These are phyloP conservation scores for Yamadazyma diddensiae DNA, from an alignment of 1,139 yeast genomes.

Conservation along the genomic window DNA sequence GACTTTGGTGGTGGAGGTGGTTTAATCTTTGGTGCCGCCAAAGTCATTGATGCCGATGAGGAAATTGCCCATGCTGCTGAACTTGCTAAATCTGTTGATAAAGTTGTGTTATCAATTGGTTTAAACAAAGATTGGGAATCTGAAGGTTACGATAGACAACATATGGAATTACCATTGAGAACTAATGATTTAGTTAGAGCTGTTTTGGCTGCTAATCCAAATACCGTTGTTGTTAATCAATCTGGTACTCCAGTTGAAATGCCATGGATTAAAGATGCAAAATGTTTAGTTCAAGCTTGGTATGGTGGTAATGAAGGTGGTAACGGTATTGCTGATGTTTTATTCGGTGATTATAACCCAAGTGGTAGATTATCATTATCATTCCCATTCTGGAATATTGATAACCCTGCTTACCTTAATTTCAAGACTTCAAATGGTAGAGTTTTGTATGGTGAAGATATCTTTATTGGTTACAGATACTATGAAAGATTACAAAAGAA, in stretches of 20 bases:
- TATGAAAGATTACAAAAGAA: conserved; percentile 48
- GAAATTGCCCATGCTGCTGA: conserved; percentile 23
- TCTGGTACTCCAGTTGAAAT: conserved; percentile 61
- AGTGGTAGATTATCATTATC: conserved; percentile 30
- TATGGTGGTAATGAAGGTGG: conserved; percentile 32
- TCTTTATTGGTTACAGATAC: conserved; percentile 58
- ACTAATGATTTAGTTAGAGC: conserved; percentile 47
- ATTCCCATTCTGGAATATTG: conserved; percentile 43
- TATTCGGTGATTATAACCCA: conserved; percentile 25
- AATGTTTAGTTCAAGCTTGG: conserved; percentile 49
- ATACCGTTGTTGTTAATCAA: conserved; percentile 54
- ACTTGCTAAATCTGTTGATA: conserved; percentile 30
- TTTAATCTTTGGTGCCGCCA: conserved; percentile 23
- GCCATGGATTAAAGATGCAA: conserved; percentile 51
- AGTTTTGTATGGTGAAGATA: conserved; percentile 53
- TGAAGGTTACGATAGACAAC: conserved; percentile 30
- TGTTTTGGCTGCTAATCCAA: conserved; percentile 47
- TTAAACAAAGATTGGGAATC: conserved; percentile 33
- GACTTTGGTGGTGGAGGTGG: conserved; percentile 27
- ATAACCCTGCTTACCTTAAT: conserved; percentile 45
- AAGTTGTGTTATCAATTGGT: conserved; percentile 41
- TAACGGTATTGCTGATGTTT: conserved; percentile 22
- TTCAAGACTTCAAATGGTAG: conserved; percentile 40
- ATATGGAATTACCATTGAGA: conserved; percentile 41
- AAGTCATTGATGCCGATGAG: conserved; percentile 18